Percentiles rank a stretch among this genome's conserved stretches.
Evolutionary conservation across 2,329 filamentous ascomycete genomes (phyloP).

Genomic region (Thielaviopsis populi): DNA sequence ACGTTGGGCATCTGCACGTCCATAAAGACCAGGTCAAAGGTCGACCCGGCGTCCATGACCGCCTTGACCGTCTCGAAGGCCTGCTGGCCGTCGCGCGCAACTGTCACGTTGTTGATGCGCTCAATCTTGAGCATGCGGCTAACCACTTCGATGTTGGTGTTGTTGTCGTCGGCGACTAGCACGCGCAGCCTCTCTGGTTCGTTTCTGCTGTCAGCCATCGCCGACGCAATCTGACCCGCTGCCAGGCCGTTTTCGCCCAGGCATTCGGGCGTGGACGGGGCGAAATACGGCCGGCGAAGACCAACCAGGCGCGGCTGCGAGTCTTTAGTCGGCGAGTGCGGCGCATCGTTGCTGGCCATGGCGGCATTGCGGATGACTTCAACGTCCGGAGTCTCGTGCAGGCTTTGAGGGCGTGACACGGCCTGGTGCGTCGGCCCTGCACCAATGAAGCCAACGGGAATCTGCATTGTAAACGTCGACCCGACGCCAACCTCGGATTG

Average conservation of each 20-base stretch:
- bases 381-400: slow-evolving; percentile 24
- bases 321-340: slow-evolving; percentile 38
- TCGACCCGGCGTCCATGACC: slow-evolving; percentile 56
- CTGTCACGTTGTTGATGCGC: slow-evolving; percentile 71
- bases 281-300: slow-evolving; percentile 70
- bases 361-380: slow-evolving; percentile 18
- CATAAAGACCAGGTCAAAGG: slow-evolving; percentile 88
- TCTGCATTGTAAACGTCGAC: slow-evolving; percentile 67
- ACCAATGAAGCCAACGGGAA: slow-evolving; percentile 63
- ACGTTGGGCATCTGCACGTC: slow-evolving; percentile 92
- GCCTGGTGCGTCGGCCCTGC: slow-evolving; percentile 44
- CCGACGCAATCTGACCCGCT: slow-evolving; percentile 21
- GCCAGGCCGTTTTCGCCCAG: slow-evolving; percentile 13
- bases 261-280: slow-evolving; percentile 23
- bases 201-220: slow-evolving; percentile 43
- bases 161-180: slow-evolving; percentile 63
- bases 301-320: slow-evolving; percentile 67
- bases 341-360: slow-evolving; percentile 21
- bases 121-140: slow-evolving; percentile 58
- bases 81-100: slow-evolving; percentile 75
- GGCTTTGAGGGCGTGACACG: slow-evolving; percentile 32
- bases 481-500: slow-evolving; percentile 58
- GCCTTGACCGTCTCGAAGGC: slow-evolving; percentile 75
- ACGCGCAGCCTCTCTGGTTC: slow-evolving; percentile 54
- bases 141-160: slow-evolving; percentile 42